Percentiles rank a stretch among this genome's conserved stretches.
Conservation (phyloP, 495 filamentous ascomycete genomes). For the Hypoxylon subgilvum region DNA sequence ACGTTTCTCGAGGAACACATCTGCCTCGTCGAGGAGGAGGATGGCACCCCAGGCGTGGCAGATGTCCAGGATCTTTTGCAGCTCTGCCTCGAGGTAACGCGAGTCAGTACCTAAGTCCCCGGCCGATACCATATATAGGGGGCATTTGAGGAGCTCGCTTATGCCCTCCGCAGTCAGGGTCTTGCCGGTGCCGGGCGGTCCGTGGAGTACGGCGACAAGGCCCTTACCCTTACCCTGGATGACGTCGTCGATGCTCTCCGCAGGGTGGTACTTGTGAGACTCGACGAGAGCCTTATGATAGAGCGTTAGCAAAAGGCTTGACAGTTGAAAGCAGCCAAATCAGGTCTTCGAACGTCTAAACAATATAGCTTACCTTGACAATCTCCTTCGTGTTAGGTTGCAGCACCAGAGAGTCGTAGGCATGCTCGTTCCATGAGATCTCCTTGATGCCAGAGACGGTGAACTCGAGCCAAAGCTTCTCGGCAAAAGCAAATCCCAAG, state of each 20-base stretch:
- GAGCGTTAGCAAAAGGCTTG: constrained; percentile 18
- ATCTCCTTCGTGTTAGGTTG: constrained; percentile 78
- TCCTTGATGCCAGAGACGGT: constrained; percentile 81
- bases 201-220: constrained; percentile 65
- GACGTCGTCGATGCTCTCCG: constrained; percentile 82
- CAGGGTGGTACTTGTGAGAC: constrained; percentile 78
- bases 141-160: constrained; percentile 58
- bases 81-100: constrained; percentile 54
- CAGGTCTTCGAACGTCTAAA: no score
- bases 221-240: constrained; percentile 71
- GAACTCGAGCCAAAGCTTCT: constrained; percentile 93
- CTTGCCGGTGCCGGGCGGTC: constrained; percentile 65
- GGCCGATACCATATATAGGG: constrained; percentile 61
- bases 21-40: constrained; percentile 69
- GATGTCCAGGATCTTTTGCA: constrained; percentile 59
- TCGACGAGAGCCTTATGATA: constrained; percentile 67
- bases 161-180: constrained; percentile 64
- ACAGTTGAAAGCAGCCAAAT: not conserved
- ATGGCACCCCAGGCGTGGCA: constrained; percentile 60
- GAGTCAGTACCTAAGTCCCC: constrained; percentile 62
- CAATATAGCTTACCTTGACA: constrained; percentile 65
- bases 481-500: constrained; percentile 88
- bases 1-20: constrained; percentile 68
- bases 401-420: constrained; percentile 79
- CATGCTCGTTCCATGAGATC: constrained; percentile 81